Conservation (phyloP, 345 rosid genomes). For the Ailanthus altissimus region DNA sequence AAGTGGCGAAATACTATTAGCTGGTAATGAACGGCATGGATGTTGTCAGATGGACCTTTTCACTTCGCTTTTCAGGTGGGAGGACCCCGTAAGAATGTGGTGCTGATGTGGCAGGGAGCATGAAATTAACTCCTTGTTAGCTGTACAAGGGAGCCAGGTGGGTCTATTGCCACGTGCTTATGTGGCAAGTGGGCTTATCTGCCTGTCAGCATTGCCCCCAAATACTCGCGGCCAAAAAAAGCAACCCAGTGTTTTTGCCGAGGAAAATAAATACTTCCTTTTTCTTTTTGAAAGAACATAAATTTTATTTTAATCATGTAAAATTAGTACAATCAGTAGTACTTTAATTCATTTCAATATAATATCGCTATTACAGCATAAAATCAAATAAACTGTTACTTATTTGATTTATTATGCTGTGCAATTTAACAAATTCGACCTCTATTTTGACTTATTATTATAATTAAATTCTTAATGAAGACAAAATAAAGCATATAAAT, state of each 20-base stretch:
- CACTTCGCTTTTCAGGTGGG: slow-evolving; percentile 25
- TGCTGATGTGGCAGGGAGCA: slow-evolving; percentile 22
- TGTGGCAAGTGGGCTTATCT: slow-evolving; percentile 1
- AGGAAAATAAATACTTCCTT: background rate
- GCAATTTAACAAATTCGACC: no score
- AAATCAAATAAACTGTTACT: no score
- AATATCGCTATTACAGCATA: no score
- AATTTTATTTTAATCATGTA: background rate
- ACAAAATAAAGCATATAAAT: no score
- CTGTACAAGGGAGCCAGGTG: background rate
- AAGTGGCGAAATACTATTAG: slow-evolving; percentile 23
- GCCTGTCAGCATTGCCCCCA: background rate
- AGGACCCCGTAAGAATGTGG: slow-evolving; percentile 6
- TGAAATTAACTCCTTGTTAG: background rate
- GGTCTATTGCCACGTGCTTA: slow-evolving; percentile 25
- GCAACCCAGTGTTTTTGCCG: background rate
- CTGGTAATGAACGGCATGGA: slow-evolving; percentile 26
- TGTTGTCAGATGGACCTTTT: slow-evolving; percentile 22
- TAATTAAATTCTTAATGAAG: no score
- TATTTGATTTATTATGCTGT: no score
- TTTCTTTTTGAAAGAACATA: background rate
- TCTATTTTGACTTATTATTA: no score
- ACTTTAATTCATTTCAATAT: no score
- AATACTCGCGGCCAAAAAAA: background rate
- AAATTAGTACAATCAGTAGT: no score